A percentile compares a stretch with the other conserved stretches of the same genome.
These are phyloP conservation scores for Diutina sp. DNA, from an alignment of 1,139 yeast genomes.

Conservation along the genomic window DNA sequence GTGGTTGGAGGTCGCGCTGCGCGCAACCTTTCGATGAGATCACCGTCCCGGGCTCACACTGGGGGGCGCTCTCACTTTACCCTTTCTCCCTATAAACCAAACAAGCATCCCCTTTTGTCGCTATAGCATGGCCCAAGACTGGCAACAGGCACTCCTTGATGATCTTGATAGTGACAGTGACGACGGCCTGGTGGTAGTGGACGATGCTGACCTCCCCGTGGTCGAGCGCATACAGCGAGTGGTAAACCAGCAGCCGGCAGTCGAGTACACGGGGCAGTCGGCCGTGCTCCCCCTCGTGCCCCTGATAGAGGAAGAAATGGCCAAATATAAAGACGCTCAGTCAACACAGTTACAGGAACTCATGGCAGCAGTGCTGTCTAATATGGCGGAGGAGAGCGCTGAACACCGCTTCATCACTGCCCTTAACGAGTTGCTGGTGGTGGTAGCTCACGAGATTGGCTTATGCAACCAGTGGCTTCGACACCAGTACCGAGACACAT, in stretches of 20 bases:
- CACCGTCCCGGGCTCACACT: not conserved
- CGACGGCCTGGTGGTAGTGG: not conserved
- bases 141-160: not conserved
- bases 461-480: conserved; percentile 38
- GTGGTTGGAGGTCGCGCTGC: not conserved
- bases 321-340: not conserved
- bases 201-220: not conserved
- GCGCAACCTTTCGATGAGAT: not conserved
- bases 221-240: not conserved
- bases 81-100: not conserved
- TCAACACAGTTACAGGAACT: not conserved
- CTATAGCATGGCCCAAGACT: not conserved
- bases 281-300: not conserved
- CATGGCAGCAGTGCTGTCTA: not conserved
- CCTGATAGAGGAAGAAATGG: not conserved
- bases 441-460: conserved; percentile 44
- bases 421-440: conserved; percentile 42
- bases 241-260: not conserved
- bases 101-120: too few relatives aligned
- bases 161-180: not conserved
- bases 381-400: not conserved
- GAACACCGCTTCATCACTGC: not conserved
- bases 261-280: not conserved
- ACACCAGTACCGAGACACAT: conserved; percentile 43
- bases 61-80: not conserved